Conservation (phyloP, 305 asterid genomes). For the Fraxinus dipetala region DNA sequence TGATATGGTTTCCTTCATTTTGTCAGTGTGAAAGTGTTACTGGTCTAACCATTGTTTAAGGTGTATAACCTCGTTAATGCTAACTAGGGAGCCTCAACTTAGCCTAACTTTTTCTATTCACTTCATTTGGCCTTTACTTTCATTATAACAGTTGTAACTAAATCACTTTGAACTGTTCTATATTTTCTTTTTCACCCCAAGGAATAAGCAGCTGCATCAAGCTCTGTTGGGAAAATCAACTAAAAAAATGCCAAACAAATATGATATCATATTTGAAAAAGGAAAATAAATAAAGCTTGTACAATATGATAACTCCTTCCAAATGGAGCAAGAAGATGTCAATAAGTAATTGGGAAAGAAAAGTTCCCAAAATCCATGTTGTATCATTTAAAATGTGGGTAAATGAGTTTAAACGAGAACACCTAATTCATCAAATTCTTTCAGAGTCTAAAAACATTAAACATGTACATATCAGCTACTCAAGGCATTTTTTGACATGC, state of each 20-base stretch:
- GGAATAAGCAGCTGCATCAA: not conserved
- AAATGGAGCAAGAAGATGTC: not conserved
- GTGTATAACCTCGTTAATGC: not conserved
- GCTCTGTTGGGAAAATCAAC: not conserved
- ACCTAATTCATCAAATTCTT: slow-evolving; percentile 6
- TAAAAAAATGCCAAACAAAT: not conserved
- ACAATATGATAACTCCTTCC: not conserved
- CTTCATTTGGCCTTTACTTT: not conserved
- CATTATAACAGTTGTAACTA: not conserved
- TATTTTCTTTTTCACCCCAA: not conserved
- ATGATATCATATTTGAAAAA: not conserved
- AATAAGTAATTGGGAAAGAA: not conserved
- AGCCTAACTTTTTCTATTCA: not conserved
- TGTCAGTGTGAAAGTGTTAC: not conserved
- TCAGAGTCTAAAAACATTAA: slow-evolving; percentile 26
- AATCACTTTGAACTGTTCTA: not conserved
- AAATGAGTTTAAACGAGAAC: not conserved
- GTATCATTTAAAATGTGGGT: slow-evolving; percentile 18
- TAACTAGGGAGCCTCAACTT: not conserved
- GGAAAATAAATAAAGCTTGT: not conserved
- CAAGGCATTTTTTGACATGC: not conserved
- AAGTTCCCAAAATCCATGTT: not conserved
- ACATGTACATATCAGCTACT: slow-evolving; percentile 31
- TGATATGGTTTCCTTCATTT: not conserved
- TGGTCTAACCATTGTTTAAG: not conserved